Evolutionary conservation across 2,329 filamentous ascomycete species (phyloP), one percentile per base, ranked within the genome.

Genomic region (Didymella keratinophila): DNA sequence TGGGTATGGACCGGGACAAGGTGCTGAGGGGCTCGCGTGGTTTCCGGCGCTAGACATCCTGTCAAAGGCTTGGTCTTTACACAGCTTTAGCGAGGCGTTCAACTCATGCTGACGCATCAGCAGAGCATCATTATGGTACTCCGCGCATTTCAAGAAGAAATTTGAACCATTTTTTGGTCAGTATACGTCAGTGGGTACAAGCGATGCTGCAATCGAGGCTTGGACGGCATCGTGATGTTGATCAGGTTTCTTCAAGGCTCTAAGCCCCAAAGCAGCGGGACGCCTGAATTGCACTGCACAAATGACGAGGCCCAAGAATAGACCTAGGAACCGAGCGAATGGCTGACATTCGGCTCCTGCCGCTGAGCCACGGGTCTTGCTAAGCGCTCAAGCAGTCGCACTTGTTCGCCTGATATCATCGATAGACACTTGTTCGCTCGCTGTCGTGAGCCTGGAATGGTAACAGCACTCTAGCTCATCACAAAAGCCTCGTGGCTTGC

Each of bases 11-110:
- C 20, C 32, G 32, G 43, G 18, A 18, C 21, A 48, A 37, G 36
- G 48, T 43, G 23, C 20, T 53, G 44, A 41, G 27, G 7, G 25
- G 47, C 54, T 47, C 32, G 50, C 39, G 50, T 53, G 46, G 56
- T 48, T 50, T 49, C 50, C 50, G 50, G 56, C 56, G 39, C 56
- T 50, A 53, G 16, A 39, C 44, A 20, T 50, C 39, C 37, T 53
- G 56, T 53, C 36, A 58, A 41, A 41, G 20, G 32, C 44, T 21
- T 44, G 21, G 43, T 27, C 10, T 47, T 37, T 53, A 58, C 32
- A 46, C 50, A 10, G 41, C 11, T 50, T 54, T 58, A 34, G 39
- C 41, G 34, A 42, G 20, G 27, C 16, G 10, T 42, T 46, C 28
- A 23, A 46, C 23, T 43, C 30, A 44, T 42, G 41, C 39, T 36